Conservation (phyloP, 306 rosid genomes). For the Hippophae rhamnoides region DNA sequence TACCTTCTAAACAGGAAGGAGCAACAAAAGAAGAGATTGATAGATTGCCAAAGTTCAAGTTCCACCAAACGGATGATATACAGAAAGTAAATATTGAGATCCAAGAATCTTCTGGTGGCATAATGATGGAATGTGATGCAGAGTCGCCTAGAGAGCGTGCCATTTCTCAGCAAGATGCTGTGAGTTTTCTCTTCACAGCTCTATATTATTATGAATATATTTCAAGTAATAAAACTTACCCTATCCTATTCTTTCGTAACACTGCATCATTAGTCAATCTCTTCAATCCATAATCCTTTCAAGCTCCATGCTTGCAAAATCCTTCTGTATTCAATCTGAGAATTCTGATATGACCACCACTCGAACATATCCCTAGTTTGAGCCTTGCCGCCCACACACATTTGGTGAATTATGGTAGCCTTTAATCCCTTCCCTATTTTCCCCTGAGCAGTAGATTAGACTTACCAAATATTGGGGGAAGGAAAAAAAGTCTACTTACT, state of each 20-base stretch:
- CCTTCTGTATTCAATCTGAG: too few relatives aligned
- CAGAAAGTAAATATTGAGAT: constrained; percentile 37
- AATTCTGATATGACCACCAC: too few relatives aligned
- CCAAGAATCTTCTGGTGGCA: constrained; percentile 54
- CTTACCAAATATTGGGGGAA: too few relatives aligned
- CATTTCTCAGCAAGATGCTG: constrained; percentile 56
- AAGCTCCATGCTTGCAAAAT: too few relatives aligned
- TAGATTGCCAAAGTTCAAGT: constrained; percentile 63
- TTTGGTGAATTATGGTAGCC: too few relatives aligned
- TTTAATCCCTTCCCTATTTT: too few relatives aligned
- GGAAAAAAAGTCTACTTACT: too few relatives aligned
- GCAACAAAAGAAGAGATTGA: constrained; percentile 81
- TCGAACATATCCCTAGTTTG: too few relatives aligned
- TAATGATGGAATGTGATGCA: constrained; percentile 41
- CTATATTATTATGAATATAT: neutral
- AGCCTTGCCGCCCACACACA: too few relatives aligned
- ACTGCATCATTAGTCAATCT: too few relatives aligned
- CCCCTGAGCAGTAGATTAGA: too few relatives aligned
- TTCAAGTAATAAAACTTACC: neutral
- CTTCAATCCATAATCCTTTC: too few relatives aligned
- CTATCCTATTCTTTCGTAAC: neutral
- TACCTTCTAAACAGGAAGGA: constrained; percentile 52
- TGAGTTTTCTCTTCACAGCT: constrained; percentile 31
- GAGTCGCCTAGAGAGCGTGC: constrained; percentile 38
- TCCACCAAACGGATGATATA: constrained; percentile 27